These are phyloP conservation scores for Lodderomyces jiufengensis DNA, from an alignment of 1,139 yeast genomes.

Conservation along the genomic window DNA sequence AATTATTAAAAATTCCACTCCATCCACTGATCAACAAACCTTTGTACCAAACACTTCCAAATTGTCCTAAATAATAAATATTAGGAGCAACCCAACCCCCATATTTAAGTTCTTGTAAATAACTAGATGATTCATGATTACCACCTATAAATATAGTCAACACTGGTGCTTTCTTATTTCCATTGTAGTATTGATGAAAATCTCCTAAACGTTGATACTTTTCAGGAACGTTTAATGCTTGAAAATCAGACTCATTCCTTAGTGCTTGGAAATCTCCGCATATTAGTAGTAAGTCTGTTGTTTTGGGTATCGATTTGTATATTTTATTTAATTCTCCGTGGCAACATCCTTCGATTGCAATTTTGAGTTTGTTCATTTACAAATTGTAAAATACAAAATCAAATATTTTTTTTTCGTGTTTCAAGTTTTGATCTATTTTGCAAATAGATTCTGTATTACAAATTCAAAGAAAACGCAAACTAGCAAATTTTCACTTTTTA, in stretches of 20 bases:
- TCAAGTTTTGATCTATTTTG: no score
- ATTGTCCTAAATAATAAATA: slow-evolving; percentile 83
- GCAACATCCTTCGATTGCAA: slow-evolving; percentile 91
- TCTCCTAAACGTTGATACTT: slow-evolving; percentile 67
- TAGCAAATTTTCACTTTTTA: no score
- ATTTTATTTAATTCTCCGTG: slow-evolving; percentile 77
- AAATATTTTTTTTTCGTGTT: neutral
- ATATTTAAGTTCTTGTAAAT: slow-evolving; percentile 64
- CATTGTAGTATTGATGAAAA: slow-evolving; percentile 69
- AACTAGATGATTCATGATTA: slow-evolving; percentile 87
- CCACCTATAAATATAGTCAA: slow-evolving; percentile 89
- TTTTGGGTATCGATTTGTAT: slow-evolving; percentile 35
- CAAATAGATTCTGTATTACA: no score
- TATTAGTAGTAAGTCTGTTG: slow-evolving; percentile 65
- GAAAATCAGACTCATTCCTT: slow-evolving; percentile 59
- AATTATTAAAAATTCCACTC: slow-evolving; percentile 74
- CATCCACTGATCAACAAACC: slow-evolving; percentile 78
- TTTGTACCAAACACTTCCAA: slow-evolving; percentile 67
- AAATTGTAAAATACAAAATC: neutral
- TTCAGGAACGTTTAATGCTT: slow-evolving; percentile 60
- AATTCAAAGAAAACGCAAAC: no score
- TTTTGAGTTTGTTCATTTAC: slow-evolving; percentile 7
- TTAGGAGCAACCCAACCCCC: slow-evolving; percentile 97
- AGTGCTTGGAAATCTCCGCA: slow-evolving; percentile 88
- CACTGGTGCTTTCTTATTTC: slow-evolving; percentile 62